phyloP scores from a whole-genome alignment of 805 yeast genomes.

The Zygosaccharomyces kombuchaensis region DNA sequence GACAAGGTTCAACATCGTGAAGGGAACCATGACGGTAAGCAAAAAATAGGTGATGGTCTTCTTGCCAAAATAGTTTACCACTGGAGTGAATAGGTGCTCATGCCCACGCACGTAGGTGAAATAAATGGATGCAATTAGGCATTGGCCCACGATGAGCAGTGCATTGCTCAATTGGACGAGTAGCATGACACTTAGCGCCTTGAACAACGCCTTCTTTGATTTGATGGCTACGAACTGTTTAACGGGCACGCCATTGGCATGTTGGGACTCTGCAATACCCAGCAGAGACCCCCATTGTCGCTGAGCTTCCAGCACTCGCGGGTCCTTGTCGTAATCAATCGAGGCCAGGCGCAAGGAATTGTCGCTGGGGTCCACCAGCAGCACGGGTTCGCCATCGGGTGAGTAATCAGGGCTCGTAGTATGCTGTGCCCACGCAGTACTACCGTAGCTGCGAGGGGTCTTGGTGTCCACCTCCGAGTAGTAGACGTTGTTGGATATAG shows the following conservation, averaged over 20 bases:
- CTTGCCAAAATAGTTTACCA: slow-evolving; percentile 35
- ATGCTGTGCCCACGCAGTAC: slow-evolving; percentile 2
- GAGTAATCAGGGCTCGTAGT: background rate
- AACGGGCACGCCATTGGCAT: background rate
- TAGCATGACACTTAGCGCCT: slow-evolving; percentile 12
- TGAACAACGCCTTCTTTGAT: slow-evolving; percentile 10
- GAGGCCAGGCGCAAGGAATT: slow-evolving; percentile 23
- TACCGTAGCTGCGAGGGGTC: slow-evolving; percentile 12
- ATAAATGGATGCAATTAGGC: slow-evolving; percentile 37
- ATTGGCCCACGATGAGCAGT: slow-evolving; percentile 31
- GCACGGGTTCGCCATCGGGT: slow-evolving; percentile 10
- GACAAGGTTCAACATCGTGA: slow-evolving; percentile 22
- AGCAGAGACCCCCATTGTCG: slow-evolving; percentile 2
- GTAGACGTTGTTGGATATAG: slow-evolving; percentile 33
- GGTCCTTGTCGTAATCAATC: slow-evolving; percentile 10
- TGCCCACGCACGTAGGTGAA: slow-evolving; percentile 40
- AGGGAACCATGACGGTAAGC: slow-evolving; percentile 33
- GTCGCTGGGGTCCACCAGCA: slow-evolving; percentile 21
- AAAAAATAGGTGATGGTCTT: slow-evolving; percentile 31
- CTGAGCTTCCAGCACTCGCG: slow-evolving; percentile 1
- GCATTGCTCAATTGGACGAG: slow-evolving; percentile 20
- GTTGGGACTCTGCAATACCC: slow-evolving; percentile 4
- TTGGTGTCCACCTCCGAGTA: slow-evolving; percentile 18
- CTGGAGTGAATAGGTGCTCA: slow-evolving; percentile 29
- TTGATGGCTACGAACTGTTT: slow-evolving; percentile 10